Conservation (phyloP, 208 protist species). For the Trichomonas vaginalis region DNA sequence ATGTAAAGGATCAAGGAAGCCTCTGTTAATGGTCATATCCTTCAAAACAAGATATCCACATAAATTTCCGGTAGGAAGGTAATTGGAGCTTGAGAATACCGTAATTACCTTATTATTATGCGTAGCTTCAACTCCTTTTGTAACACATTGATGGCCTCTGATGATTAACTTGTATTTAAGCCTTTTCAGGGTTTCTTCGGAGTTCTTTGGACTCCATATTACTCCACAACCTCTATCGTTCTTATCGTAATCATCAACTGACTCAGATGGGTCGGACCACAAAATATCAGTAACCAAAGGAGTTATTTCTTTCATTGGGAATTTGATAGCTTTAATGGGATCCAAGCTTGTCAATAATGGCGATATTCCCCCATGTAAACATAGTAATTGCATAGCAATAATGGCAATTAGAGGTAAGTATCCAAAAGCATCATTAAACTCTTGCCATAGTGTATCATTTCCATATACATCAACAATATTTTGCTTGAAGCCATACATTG, state of each 20-base stretch:
- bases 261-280: background rate
- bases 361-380: background rate
- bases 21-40: background rate
- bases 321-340: background rate
- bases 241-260: background rate
- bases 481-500: background rate
- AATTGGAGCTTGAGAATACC: background rate
- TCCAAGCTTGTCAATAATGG: background rate
- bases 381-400: background rate
- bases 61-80: background rate
- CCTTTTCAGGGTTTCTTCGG: background rate
- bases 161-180: background rate
- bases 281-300: background rate
- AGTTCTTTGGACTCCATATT: background rate
- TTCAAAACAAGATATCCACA: background rate
- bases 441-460: background rate
- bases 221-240: background rate
- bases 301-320: background rate
- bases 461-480: background rate
- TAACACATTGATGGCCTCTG: background rate
- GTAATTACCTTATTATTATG: background rate
- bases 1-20: too few species aligned
- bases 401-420: background rate
- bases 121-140: background rate
- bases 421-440: background rate